These are phyloP conservation scores for Hypomontagnella monticulosa DNA, from an alignment of 495 filamentous ascomycete species.

Conservation along the genomic window DNA sequence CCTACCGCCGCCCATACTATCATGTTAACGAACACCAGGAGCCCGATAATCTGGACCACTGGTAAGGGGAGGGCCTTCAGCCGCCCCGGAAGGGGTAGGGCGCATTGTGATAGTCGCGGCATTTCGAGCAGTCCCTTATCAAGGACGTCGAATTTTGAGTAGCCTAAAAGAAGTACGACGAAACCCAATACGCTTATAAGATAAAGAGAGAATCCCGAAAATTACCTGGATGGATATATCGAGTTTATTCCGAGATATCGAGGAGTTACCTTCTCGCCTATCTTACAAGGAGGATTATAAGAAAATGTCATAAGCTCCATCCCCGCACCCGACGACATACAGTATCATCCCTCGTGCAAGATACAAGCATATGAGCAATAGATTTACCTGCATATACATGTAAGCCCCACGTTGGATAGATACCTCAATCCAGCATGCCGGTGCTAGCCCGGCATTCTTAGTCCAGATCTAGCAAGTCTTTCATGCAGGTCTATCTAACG, in stretches of 20 bases:
- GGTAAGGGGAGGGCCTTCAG: slow-evolving; percentile 65
- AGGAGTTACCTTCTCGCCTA: too few species aligned
- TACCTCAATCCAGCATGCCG: slow-evolving; percentile 11
- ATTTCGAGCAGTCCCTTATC: slow-evolving; percentile 7
- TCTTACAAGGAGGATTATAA: too few species aligned
- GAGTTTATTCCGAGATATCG: too few species aligned
- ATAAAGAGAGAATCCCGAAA: too few species aligned
- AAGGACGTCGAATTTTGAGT: too few species aligned
- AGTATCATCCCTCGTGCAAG: too few species aligned
- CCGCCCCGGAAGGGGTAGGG: slow-evolving; percentile 38
- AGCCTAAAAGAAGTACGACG: too few species aligned
- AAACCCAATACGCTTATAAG: too few species aligned
- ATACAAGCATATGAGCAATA: too few species aligned
- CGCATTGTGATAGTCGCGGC: slow-evolving; percentile 20
- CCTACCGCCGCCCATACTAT: slow-evolving; percentile 77
- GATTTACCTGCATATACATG: neutral
- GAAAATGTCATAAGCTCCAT: too few species aligned
- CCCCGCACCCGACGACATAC: too few species aligned
- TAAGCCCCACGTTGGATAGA: neutral
- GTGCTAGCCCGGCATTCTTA: slow-evolving; percentile 4
- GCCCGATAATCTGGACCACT: slow-evolving; percentile 72
- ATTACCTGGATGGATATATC: too few species aligned
- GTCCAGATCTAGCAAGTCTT: slow-evolving; percentile 9
- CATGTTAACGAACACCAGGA: slow-evolving; percentile 72
- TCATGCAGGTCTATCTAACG: slow-evolving; percentile 18